phyloP scores from a whole-genome alignment of 345 rosid species.

The Populus deltoides region DNA sequence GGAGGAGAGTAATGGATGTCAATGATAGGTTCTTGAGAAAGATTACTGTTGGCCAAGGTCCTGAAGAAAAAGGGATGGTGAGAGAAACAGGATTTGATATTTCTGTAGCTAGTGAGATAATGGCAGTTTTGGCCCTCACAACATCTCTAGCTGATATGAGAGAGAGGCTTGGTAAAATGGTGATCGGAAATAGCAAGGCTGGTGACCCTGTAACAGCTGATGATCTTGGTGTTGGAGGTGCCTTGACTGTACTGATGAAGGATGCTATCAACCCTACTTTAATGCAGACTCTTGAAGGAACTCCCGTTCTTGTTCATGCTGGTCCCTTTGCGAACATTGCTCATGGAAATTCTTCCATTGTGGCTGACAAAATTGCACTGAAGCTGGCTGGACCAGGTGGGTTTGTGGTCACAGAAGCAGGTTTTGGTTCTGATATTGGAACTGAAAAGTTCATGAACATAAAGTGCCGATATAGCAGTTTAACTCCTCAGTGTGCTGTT shows the following conservation, averaged over 20 bases:
- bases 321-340: conserved; percentile 99
- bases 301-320: conserved; percentile 96
- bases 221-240: conserved; percentile 99
- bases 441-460: conserved; percentile 97
- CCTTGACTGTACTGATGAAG: conserved; percentile 93
- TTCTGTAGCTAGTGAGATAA: conserved; percentile 98
- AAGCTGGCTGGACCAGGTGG: conserved; percentile 97
- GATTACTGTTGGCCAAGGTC: conserved; percentile 87
- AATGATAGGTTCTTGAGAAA: conserved; percentile 94
- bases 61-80: conserved; percentile 95
- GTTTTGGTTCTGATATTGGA: conserved; percentile 97
- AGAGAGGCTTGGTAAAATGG: conserved; percentile 97
- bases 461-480: conserved; percentile 83
- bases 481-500: conserved; percentile 89
- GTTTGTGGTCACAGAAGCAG: conserved; percentile 97
- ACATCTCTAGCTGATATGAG: conserved; percentile 95
- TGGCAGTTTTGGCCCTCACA: conserved; percentile 98
- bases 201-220: conserved; percentile 96
- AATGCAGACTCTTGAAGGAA: conserved; percentile 99
- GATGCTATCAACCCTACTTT: conserved; percentile 94
- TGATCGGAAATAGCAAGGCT: conserved; percentile 85
- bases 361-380: conserved; percentile 94
- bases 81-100: conserved; percentile 98
- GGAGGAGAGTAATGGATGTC: conserved; percentile 99
- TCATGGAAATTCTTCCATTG: conserved; percentile 95